Conservation (phyloP, 176 grass and related monocot genomes). For the Areca catechu region DNA sequence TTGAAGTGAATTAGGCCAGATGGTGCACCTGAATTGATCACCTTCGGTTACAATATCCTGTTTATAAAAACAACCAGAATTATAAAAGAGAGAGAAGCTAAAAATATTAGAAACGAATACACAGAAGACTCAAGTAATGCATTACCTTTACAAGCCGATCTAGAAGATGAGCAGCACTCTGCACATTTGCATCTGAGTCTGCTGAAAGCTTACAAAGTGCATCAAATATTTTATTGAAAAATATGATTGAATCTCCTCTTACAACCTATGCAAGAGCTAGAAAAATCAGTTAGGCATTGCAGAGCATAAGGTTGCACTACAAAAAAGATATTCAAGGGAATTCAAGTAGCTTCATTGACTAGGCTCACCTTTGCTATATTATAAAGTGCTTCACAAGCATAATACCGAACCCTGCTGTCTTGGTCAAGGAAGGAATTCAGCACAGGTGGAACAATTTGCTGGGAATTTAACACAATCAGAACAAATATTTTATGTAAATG, state of each 20-base stretch:
- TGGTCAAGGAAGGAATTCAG: conserved; percentile 68
- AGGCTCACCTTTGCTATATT: conserved; percentile 87
- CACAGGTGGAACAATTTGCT: conserved; percentile 91
- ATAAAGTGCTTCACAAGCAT: conserved; percentile 99
- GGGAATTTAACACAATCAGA: conserved; percentile 1
- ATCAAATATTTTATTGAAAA: conserved; percentile 98
- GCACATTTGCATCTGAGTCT: conserved; percentile 94
- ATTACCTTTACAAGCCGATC: conserved; percentile 92
- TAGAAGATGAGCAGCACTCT: conserved; percentile 99
- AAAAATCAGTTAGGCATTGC: too few species aligned
- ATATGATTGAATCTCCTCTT: conserved; percentile 91
- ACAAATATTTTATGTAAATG: background rate
- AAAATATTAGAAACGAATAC: background rate
- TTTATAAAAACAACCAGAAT: conserved; percentile 17
- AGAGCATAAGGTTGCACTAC: too few species aligned
- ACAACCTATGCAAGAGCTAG: conserved; percentile 53
- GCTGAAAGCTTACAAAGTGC: conserved; percentile 90
- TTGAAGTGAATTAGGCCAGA: conserved; percentile 15
- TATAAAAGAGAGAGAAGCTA: conserved; percentile 1
- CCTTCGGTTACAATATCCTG: conserved; percentile 99
- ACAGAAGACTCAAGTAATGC: background rate
- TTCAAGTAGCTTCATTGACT: too few species aligned
- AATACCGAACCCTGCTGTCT: conserved; percentile 97
- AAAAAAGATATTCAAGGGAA: too few species aligned
- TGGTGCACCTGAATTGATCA: conserved; percentile 88